Conservation (phyloP, 495 filamentous ascomycete species). For the Viridothelium virens region DNA sequence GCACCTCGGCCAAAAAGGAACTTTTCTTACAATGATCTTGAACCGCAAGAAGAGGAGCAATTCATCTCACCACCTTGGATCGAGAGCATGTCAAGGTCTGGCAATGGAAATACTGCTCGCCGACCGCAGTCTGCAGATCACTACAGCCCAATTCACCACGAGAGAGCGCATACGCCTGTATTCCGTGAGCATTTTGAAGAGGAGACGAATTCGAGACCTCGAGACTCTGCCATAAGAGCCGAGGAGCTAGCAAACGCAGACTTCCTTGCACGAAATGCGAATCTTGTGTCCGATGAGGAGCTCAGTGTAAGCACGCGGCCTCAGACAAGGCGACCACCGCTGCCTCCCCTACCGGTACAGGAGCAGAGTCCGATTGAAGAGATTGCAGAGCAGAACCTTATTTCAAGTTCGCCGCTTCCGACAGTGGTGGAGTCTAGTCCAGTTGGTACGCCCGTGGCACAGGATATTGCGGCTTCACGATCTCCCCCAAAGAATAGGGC, state of each 20-base stretch:
- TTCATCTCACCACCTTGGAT: background rate
- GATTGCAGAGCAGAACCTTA: background rate
- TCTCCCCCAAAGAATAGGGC: constrained; percentile 39
- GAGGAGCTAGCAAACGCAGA: constrained; percentile 29
- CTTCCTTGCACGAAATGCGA: constrained; percentile 28
- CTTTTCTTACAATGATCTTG: constrained; percentile 39
- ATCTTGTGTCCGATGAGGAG: constrained; percentile 18
- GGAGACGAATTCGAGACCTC: constrained; percentile 29
- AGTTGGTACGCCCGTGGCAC: constrained; percentile 34
- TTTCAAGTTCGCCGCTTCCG: constrained; percentile 29
- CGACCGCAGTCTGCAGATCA: constrained; percentile 1
- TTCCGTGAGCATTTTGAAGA: constrained; percentile 67
- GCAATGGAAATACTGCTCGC: constrained; percentile 14
- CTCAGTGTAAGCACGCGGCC: background rate
- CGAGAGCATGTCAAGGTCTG: background rate
- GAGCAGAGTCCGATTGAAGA: background rate
- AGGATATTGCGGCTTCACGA: constrained; percentile 26
- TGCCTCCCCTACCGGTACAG: constrained; percentile 5
- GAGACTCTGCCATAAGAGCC: constrained; percentile 28
- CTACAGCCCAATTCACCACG: background rate
- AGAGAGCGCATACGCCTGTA: constrained; percentile 50
- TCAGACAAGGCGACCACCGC: constrained; percentile 13
- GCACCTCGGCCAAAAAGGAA: constrained; percentile 61
- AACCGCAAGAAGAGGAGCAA: constrained; percentile 13
- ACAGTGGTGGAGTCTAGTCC: constrained; percentile 31